phyloP scores from a whole-genome alignment of 768 basidiomycete species.

The Pleurotus tuoliensis region DNA sequence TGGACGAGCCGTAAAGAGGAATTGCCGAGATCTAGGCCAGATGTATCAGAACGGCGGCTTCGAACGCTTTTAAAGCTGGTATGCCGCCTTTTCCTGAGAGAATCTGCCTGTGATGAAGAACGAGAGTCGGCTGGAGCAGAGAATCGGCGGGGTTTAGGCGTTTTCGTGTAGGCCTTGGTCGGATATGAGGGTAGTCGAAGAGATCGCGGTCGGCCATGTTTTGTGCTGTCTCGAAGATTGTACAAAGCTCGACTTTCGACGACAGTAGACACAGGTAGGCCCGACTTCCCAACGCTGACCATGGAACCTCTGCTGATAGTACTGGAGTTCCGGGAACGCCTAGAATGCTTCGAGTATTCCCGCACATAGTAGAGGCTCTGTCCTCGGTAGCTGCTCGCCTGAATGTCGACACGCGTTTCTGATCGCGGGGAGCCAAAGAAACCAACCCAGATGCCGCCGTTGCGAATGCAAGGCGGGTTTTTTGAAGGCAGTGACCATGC shows the following conservation, averaged over 20 bases:
- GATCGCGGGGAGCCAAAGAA: slow-evolving; percentile 42
- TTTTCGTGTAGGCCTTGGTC: slow-evolving; percentile 14
- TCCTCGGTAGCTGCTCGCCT: not conserved
- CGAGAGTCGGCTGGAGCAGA: slow-evolving; percentile 25
- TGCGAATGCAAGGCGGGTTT: not conserved
- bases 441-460: slow-evolving; percentile 36
- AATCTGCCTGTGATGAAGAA: slow-evolving; percentile 7
- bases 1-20: slow-evolving; percentile 22
- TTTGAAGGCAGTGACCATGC: slow-evolving; percentile 13
- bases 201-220: slow-evolving; percentile 12
- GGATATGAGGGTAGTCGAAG: slow-evolving; percentile 15
- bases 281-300: slow-evolving; percentile 9
- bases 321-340: not conserved
- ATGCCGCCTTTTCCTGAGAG: slow-evolving; percentile 14
- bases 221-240: slow-evolving; percentile 6
- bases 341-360: not conserved
- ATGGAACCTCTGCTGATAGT: slow-evolving; percentile 1
- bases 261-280: slow-evolving; percentile 14
- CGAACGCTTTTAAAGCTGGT: slow-evolving; percentile 21
- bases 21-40: slow-evolving; percentile 11
- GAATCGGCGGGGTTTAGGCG: slow-evolving; percentile 19
- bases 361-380: not conserved
- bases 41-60: slow-evolving; percentile 16
- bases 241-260: slow-evolving; percentile 9
- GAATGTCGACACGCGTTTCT: slow-evolving; percentile 32